Percentiles rank a stretch among this genome's conserved stretches.
Evolutionary conservation across 2,329 filamentous ascomycete species (phyloP).

Genomic region (Calycina herbarum): DNA sequence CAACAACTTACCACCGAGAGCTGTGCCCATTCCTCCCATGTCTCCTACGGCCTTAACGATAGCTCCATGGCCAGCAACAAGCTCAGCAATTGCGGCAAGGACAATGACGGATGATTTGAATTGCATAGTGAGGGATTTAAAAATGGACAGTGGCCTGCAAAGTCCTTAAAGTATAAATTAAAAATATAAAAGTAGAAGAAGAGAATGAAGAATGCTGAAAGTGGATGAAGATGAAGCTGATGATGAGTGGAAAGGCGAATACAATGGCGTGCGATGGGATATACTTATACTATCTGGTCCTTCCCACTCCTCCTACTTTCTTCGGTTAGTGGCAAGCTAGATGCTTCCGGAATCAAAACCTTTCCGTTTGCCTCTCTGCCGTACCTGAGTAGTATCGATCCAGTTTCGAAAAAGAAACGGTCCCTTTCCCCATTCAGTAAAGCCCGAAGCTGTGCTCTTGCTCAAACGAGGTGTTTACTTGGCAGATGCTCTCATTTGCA

Average conservation of each 20-base stretch:
- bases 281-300: neutral
- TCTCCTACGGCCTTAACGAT: slow-evolving; percentile 14
- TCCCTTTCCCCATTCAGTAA: neutral
- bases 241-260: slow-evolving; percentile 3
- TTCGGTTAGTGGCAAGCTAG: neutral
- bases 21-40: slow-evolving; percentile 6
- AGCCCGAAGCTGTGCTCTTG: neutral
- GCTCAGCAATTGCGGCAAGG: slow-evolving; percentile 9
- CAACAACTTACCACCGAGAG: slow-evolving; percentile 9
- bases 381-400: neutral
- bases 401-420: slow-evolving; percentile 3
- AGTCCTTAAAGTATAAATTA: slow-evolving; percentile 9
- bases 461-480: neutral
- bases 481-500: neutral
- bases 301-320: neutral
- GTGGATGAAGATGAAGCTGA: slow-evolving; percentile 4
- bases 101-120: slow-evolving; percentile 10
- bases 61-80: slow-evolving; percentile 14
- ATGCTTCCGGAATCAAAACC: neutral
- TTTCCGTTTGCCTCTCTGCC: neutral
- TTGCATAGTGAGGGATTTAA: slow-evolving; percentile 8
- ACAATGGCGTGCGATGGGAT: neutral
- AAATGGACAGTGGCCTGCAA: slow-evolving; percentile 14
- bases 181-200: slow-evolving; percentile 5
- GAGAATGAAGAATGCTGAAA: slow-evolving; percentile 10